A percentile compares a stretch with the other conserved stretches of the same genome.
Evolutionary conservation across 2,329 filamentous ascomycete species (phyloP).

Genomic region (Aureobasidium sp.): DNA sequence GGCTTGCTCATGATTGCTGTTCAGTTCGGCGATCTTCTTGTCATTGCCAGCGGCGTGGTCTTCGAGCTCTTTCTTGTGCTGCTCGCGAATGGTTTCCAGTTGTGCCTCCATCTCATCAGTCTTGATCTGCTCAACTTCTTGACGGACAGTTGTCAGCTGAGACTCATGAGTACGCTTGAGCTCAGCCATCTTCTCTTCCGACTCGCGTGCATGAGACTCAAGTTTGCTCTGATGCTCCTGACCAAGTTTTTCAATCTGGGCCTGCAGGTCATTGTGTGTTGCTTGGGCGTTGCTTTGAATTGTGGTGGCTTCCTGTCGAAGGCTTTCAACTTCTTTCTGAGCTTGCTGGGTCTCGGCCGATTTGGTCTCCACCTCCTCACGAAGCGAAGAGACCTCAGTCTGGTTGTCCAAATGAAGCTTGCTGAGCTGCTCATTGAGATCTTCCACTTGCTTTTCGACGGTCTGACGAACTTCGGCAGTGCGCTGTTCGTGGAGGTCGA

Average conservation of each 20-base stretch:
- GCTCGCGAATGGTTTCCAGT: not conserved
- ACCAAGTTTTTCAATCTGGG: not conserved
- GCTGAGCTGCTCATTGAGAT: not conserved
- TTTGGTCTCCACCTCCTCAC: not conserved
- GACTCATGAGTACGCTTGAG: not conserved
- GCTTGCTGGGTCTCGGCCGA: not conserved
- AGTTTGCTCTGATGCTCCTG: not conserved
- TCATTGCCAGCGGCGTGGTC: not conserved
- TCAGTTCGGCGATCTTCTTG: not conserved
- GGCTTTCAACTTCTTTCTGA: not conserved
- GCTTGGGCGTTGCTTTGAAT: not conserved
- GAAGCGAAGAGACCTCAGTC: not conserved
- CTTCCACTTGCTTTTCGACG: constrained; percentile 1
- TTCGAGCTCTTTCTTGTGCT: not conserved
- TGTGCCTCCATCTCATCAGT: not conserved
- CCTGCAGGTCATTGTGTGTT: not conserved
- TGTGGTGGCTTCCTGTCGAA: not conserved
- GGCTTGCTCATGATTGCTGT: not conserved
- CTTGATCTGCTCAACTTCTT: not conserved
- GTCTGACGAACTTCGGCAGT: not conserved
- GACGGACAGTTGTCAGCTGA: not conserved
- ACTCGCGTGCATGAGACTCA: not conserved
- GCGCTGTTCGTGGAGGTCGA: not conserved
- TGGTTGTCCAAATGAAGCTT: not conserved
- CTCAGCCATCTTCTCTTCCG: not conserved